Percentiles rank a stretch among this genome's conserved stretches.
phyloP scores from a whole-genome alignment of 2,329 filamentous ascomycete species.

The Sarocladium brachiariae region DNA sequence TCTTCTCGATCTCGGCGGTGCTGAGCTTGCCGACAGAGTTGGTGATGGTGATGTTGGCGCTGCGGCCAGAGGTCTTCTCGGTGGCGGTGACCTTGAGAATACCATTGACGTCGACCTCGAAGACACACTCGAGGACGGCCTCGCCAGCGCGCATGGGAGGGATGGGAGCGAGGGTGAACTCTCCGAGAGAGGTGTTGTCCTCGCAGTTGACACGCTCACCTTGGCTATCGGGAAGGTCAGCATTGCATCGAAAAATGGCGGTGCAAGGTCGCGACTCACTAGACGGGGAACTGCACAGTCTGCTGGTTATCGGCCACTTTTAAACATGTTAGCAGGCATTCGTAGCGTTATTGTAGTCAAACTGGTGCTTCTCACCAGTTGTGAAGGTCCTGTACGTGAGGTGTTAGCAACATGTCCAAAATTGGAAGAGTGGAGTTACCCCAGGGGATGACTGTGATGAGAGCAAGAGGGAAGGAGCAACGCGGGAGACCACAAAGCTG shows the following conservation, averaged over 20 bases:
- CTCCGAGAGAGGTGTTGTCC: slow-evolving; percentile 95
- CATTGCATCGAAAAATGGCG: no score
- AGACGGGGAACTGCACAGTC: slow-evolving; percentile 87
- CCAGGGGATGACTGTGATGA: background rate
- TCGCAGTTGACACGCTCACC: slow-evolving; percentile 97
- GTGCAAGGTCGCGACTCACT: no score
- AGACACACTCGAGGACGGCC: slow-evolving; percentile 93
- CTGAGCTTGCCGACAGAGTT: slow-evolving; percentile 99
- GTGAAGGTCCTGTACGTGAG: slow-evolving; percentile 60
- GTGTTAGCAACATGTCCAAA: background rate
- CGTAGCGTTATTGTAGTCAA: background rate
- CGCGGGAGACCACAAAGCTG: background rate
- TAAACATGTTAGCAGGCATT: background rate
- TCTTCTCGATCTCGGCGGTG: slow-evolving; percentile 89
- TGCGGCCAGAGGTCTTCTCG: slow-evolving; percentile 97
- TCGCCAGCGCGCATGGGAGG: slow-evolving; percentile 86
- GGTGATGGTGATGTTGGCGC: slow-evolving; percentile 98
- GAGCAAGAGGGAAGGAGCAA: background rate
- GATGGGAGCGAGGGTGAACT: slow-evolving; percentile 89
- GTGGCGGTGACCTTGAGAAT: slow-evolving; percentile 99
- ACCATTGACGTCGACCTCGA: slow-evolving; percentile 99
- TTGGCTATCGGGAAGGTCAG: no score
- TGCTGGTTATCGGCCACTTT: slow-evolving; percentile 59
- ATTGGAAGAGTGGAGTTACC: background rate
- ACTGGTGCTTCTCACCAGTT: slow-evolving; percentile 41